Conservation (phyloP, 2,329 filamentous ascomycete species). For the Diaporthe citrichinensis region DNA sequence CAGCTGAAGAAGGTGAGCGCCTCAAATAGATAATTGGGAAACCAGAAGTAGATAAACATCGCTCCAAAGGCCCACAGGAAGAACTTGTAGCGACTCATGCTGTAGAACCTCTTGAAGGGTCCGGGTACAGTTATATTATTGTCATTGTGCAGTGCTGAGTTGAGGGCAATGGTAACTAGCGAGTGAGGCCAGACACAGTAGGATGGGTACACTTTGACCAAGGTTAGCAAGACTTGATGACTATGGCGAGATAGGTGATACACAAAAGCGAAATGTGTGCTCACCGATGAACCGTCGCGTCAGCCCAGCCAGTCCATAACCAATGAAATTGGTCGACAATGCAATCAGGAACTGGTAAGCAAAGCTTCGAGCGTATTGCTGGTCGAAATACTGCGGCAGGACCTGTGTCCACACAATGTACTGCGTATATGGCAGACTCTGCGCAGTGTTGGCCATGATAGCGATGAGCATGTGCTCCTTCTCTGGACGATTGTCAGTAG, state of each 20-base stretch:
- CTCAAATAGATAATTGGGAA: slow-evolving; percentile 65
- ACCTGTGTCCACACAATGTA: slow-evolving; percentile 54
- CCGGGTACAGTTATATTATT: not conserved
- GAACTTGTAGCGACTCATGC: slow-evolving; percentile 60
- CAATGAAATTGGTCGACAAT: slow-evolving; percentile 67
- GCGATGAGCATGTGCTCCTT: slow-evolving; percentile 73
- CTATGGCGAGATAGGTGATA: rapidly evolving
- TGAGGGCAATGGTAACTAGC: slow-evolving; percentile 62
- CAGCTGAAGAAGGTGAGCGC: slow-evolving; percentile 64
- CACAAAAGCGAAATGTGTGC: not conserved
- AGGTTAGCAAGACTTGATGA: not conserved
- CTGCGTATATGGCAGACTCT: slow-evolving; percentile 57
- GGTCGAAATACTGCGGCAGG: slow-evolving; percentile 43
- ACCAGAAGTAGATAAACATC: slow-evolving; percentile 64
- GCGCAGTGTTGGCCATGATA: slow-evolving; percentile 71
- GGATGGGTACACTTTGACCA: slow-evolving; percentile 57
- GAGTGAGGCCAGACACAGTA: slow-evolving; percentile 67
- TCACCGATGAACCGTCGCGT: slow-evolving; percentile 59
- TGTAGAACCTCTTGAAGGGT: slow-evolving; percentile 54
- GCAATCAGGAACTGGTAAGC: slow-evolving; percentile 65
- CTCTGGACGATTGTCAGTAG: slow-evolving; percentile 41
- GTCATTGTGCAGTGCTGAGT: slow-evolving; percentile 61
- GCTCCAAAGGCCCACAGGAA: slow-evolving; percentile 58
- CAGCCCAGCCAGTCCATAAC: slow-evolving; percentile 68
- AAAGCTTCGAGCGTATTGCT: slow-evolving; percentile 62